phyloP scores from a whole-genome alignment of 306 rosid genomes.

The Ziziphus jujuba region DNA sequence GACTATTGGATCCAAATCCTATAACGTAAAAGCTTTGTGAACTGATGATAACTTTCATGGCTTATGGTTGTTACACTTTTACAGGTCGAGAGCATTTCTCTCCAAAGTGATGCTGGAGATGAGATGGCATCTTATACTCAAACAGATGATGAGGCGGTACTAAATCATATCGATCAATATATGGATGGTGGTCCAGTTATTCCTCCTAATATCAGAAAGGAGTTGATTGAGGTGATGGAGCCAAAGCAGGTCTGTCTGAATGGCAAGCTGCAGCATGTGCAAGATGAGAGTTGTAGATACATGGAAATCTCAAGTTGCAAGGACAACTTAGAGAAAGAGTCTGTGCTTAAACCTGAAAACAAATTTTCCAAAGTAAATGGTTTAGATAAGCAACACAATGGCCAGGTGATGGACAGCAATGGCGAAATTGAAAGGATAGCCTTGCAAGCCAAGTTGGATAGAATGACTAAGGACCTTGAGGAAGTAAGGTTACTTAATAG shows the following conservation, averaged over 20 bases:
- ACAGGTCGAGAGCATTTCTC: slow-evolving; percentile 56
- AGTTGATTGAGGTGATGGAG: slow-evolving; percentile 33
- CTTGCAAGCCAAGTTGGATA: slow-evolving; percentile 63
- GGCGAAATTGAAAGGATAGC: slow-evolving; percentile 35
- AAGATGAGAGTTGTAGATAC: slow-evolving; percentile 19
- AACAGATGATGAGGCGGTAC: slow-evolving; percentile 35
- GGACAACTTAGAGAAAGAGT: slow-evolving; percentile 13
- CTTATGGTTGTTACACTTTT: slow-evolving; percentile 27
- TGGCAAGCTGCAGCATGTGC: slow-evolving; percentile 5
- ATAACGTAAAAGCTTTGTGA: background rate
- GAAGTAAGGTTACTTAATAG: slow-evolving; percentile 56
- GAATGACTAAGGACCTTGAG: slow-evolving; percentile 69
- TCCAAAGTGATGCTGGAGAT: slow-evolving; percentile 55
- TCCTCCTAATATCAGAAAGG: slow-evolving; percentile 10
- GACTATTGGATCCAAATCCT: slow-evolving; percentile 2
- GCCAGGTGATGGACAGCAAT: slow-evolving; percentile 21
- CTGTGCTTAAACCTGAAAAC: slow-evolving; percentile 1
- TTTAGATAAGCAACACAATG: slow-evolving; percentile 17
- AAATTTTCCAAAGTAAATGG: slow-evolving; percentile 2
- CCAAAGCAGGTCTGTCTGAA: slow-evolving; percentile 9
- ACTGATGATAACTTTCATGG: background rate
- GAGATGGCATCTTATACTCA: slow-evolving; percentile 42
- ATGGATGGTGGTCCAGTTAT: slow-evolving; percentile 23
- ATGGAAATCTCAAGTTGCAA: slow-evolving; percentile 7
- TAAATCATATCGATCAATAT: slow-evolving; percentile 32